phyloP scores from a whole-genome alignment of 371 early-diverging fungal species.

The Mucor saturninus region DNA sequence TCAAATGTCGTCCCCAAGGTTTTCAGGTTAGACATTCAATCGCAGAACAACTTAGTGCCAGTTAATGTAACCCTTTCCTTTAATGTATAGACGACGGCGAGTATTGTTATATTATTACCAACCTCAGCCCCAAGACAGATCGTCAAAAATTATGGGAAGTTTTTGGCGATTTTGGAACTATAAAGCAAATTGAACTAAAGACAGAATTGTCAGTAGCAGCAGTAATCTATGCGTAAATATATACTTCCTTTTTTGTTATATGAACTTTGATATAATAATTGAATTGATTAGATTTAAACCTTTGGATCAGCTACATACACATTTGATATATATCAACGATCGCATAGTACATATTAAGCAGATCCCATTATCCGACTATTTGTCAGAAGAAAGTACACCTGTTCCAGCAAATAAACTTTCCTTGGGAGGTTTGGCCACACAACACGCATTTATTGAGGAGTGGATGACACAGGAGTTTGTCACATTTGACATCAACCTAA shows the following conservation, averaged over 20 bases:
- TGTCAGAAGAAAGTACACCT: not conserved
- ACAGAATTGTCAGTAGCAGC: not conserved
- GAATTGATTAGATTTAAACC: constrained; percentile 9
- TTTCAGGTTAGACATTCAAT: no score
- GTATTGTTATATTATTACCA: constrained; percentile 12
- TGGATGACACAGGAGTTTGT: constrained; percentile 32
- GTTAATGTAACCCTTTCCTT: not conserved
- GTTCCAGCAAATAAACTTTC: constrained; percentile 19
- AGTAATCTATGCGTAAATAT: not conserved
- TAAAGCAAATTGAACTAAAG: not conserved
- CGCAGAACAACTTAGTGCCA: not conserved
- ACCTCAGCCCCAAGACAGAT: not conserved
- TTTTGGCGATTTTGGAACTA: constrained; percentile 13
- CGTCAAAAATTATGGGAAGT: constrained; percentile 11
- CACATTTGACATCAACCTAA: constrained; percentile 31
- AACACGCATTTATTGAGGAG: constrained; percentile 28
- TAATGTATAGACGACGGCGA: not conserved
- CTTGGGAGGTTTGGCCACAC: constrained; percentile 28
- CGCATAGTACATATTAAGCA: not conserved
- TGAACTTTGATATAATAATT: not conserved
- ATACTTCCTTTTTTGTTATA: not conserved
- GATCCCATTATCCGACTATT: constrained; percentile 5
- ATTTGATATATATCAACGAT: constrained; percentile 14
- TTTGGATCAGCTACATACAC: constrained; percentile 9
- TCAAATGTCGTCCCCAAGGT: no score